phyloP scores from a whole-genome alignment of 1,284 basidiomycete genomes.

The Boletellus sp. region DNA sequence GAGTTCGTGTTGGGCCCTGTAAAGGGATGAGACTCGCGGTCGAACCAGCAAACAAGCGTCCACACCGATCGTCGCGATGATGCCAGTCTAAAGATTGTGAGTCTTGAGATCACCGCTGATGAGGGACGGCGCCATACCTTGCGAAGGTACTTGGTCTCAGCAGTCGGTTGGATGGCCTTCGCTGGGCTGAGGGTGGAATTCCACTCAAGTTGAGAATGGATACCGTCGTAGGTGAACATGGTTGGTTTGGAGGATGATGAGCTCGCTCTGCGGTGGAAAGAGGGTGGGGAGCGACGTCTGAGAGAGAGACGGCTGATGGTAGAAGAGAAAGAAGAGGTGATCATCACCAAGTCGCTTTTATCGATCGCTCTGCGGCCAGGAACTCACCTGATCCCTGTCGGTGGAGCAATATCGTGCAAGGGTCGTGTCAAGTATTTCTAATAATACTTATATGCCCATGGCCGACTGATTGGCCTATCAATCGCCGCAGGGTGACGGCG shows the following conservation, averaged over 20 bases:
- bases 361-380: slow-evolving; percentile 14
- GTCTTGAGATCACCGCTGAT: background rate
- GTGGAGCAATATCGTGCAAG: too few relatives aligned
- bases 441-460: too few relatives aligned
- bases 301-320: slow-evolving; percentile 16
- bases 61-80: slow-evolving; percentile 94
- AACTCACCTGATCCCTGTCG: slow-evolving; percentile 23
- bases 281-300: slow-evolving; percentile 7
- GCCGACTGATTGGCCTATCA: too few relatives aligned
- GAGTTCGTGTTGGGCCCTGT: slow-evolving; percentile 89
- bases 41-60: slow-evolving; percentile 1
- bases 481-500: too few relatives aligned
- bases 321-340: slow-evolving; percentile 6
- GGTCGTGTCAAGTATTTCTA: background rate
- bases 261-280: slow-evolving; percentile 8
- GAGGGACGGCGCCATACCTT: slow-evolving; percentile 54
- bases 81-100: slow-evolving; percentile 65
- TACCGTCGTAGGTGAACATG: slow-evolving; percentile 53
- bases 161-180: slow-evolving; percentile 61
- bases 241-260: slow-evolving; percentile 15
- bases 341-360: slow-evolving; percentile 17
- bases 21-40: slow-evolving; percentile 14
- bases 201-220: slow-evolving; percentile 88
- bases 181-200: slow-evolving; percentile 76
- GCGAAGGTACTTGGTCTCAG: slow-evolving; percentile 81